Base-by-base conservation (phyloP, 75 land plant genomes). In the Selaginella moellendorffii region DNA sequence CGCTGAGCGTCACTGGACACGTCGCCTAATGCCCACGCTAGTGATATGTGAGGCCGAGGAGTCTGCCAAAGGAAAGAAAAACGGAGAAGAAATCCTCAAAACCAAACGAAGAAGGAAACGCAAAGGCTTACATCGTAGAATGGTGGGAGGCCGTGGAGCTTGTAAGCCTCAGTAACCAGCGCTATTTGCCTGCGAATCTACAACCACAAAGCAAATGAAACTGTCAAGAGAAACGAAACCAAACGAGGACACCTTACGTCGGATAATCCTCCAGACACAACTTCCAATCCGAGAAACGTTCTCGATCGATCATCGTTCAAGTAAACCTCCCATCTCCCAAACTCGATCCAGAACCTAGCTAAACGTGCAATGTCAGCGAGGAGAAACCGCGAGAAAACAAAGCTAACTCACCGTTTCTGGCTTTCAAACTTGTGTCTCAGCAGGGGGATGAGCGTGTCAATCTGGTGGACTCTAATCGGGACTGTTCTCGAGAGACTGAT, bases 401-500 rank as follows among this genome's bases (percentile, higher is more conserved):
- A 12, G 27, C 76, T 71, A 1, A 81, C 46, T 30, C 30, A 65
- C 90, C 83, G 63, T 68, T 72, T 81, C 51, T 88, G 90, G 61
- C 61, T 66, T 17, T 70, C 79, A 58, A 93, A 78, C 67, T 80
- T 93, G 29, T 83, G 83, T 22, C 84, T 86, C 61, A 93, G 85
- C 87, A 93, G 85, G 29, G 81, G 14, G 20, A 88, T 81, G 36
- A 93, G 72, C 0, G 90, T 81, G 42, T 80, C 87, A 30, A 89
- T 81, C 62, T 93, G 98, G 70, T 93, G 98, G 31, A 88, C 79
- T 29, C 86, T 78, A 63, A 93, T 79, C 21, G 96, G 84, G 30
- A 85, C 90, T 29, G 96, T 83, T 65, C 85, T 78, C 58, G 87
- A 85, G 60, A 93, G 79, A 68, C 98, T 93, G 30, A 93, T 80